Conservation (phyloP, 2,329 filamentous ascomycete genomes). For the Zymoseptoria crescenta region DNA sequence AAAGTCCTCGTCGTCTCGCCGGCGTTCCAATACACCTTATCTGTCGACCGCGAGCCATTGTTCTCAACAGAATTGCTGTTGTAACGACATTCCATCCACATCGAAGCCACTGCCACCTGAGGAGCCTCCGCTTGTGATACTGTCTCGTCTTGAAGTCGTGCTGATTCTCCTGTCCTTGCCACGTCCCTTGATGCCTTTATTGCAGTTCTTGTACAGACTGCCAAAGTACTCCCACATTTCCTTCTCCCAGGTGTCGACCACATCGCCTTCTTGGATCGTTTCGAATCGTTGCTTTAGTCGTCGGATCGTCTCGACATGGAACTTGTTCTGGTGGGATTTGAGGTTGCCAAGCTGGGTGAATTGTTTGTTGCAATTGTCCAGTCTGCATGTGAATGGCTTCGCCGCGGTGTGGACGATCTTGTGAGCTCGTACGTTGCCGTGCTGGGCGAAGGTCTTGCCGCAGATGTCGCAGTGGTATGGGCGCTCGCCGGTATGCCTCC, state of each 20-base stretch:
- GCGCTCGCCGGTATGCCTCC: conserved; percentile 78
- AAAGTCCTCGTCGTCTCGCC: background rate
- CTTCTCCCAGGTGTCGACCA: conserved; percentile 60
- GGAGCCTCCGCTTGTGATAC: conserved; percentile 8
- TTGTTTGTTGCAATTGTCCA: conserved; percentile 77
- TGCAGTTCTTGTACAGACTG: conserved; percentile 90
- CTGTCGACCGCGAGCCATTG: no score
- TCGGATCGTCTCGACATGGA: conserved; percentile 68
- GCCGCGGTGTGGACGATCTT: conserved; percentile 68
- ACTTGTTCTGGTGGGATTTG: conserved; percentile 95
- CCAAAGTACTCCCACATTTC: conserved; percentile 80
- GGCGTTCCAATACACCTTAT: background rate
- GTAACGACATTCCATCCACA: background rate
- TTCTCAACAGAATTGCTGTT: background rate
- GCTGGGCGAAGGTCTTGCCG: conserved; percentile 74
- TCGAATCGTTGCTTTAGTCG: conserved; percentile 65
- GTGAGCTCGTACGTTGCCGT: conserved; percentile 78
- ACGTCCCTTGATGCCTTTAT: conserved; percentile 95
- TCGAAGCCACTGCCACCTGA: background rate
- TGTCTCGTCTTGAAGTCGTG: conserved; percentile 20
- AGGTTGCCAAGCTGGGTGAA: conserved; percentile 89
- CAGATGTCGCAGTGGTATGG: conserved; percentile 75
- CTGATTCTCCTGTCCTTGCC: conserved; percentile 72
- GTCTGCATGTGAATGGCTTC: conserved; percentile 72
- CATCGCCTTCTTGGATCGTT: conserved; percentile 51